Evolutionary conservation across 1,284 basidiomycete species (phyloP).

Genomic region (Ustilago esculenta): DNA sequence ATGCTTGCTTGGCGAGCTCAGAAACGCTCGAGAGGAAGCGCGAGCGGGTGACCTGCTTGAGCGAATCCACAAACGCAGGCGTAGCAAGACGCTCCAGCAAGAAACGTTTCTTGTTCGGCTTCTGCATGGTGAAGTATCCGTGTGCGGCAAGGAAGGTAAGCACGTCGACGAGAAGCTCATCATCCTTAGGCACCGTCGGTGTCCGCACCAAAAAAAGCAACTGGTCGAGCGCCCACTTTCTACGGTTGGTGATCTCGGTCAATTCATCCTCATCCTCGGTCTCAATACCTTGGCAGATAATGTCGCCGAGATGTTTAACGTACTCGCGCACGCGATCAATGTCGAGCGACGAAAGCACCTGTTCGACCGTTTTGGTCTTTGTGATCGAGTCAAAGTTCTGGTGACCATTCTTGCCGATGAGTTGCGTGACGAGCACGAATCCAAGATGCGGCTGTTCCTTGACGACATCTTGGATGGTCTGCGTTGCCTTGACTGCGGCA

Average conservation of each 20-base stretch:
- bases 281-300: constrained; percentile 26
- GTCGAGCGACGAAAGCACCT: constrained; percentile 81
- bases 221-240: constrained; percentile 86
- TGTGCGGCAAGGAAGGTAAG: constrained; percentile 85
- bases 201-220: constrained; percentile 81
- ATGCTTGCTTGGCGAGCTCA: constrained; percentile 76
- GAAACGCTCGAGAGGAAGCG: constrained; percentile 80
- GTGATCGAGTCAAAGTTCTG: constrained; percentile 91
- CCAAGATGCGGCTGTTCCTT: constrained; percentile 81
- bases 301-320: constrained; percentile 73
- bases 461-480: constrained; percentile 79
- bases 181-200: constrained; percentile 80
- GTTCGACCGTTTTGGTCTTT: constrained; percentile 90
- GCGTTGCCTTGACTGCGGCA: constrained; percentile 72
- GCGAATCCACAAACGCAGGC: constrained; percentile 78
- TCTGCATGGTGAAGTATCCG: constrained; percentile 79
- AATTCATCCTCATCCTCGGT: constrained; percentile 40
- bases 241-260: constrained; percentile 39
- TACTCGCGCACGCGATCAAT: constrained; percentile 80
- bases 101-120: constrained; percentile 78
- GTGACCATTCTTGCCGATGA: constrained; percentile 85
- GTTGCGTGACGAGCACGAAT: constrained; percentile 83
- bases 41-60: constrained; percentile 75
- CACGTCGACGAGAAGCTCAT: constrained; percentile 78
- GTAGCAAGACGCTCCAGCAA: constrained; percentile 69